Evolutionary conservation across 495 filamentous ascomycete species (phyloP), one percentile per base, ranked within the genome.

Genomic region (Xylaria intraflava): DNA sequence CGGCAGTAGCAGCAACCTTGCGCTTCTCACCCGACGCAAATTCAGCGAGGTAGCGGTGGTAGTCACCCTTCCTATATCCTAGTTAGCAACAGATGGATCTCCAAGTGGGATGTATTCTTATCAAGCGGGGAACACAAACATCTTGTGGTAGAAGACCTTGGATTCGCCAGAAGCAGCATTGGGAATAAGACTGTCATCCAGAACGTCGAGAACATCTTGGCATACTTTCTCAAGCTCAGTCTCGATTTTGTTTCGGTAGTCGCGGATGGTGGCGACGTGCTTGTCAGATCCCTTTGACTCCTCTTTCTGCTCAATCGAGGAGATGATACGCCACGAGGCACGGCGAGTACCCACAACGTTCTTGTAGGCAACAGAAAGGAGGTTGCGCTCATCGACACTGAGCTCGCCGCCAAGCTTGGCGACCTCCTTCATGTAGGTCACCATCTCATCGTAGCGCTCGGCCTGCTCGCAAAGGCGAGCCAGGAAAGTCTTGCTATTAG

Each of bases 111-210:
- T 41, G 33, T 27, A 43, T 10, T 6, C 42, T 19, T 6, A 6
- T 39, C 29, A 19, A 31, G 40, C 20, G 17, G 40, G 46, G 53
- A 39, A 27, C 30, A 55, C 33, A 19, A 75, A 97, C 93, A 99
- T 99, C 86, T 99, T 99, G 87, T 96, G 95, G 79, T 99, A 99
- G 73, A 99, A 99, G 64, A 99, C 93, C 83, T 96, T 97, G 65
- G 90, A 96, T 82, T 99, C 93, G 74, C 93, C 93, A 59, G 90
- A 88, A 73, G 94, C 89, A 62, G 93, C 93, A 79, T 96, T 92
- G 71, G 94, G 92, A 66, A 99, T 99, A 66, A 99, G 81, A 60
- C 85, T 86, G 64, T 96, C 80, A 68, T 97, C 94, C 57, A 99
- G 81, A 54, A 99, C 93, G 65, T 95, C 84, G 61, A 99, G 84